These are phyloP conservation scores for Fraxinus xanthoxyloides DNA, from an alignment of 305 asterid species.

Conservation along the genomic window DNA sequence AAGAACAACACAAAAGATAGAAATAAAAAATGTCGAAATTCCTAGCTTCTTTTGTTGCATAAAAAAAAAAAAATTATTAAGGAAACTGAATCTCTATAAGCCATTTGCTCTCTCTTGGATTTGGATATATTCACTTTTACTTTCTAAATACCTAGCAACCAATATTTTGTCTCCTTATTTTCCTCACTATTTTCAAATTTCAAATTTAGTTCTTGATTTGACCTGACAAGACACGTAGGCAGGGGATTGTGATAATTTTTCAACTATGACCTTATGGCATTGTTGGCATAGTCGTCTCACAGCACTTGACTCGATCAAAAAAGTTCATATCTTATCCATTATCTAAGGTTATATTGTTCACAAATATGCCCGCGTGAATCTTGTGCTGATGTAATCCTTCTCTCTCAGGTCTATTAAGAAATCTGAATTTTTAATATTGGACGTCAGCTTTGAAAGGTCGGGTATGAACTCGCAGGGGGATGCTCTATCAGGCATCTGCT, in stretches of 20 bases:
- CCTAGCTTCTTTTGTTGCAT: background rate
- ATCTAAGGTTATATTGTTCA: too few relatives aligned
- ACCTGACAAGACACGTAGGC: background rate
- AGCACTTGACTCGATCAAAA: background rate
- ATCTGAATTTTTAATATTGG: background rate
- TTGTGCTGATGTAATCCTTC: too few relatives aligned
- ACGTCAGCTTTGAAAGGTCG: too few relatives aligned
- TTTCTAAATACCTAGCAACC: background rate
- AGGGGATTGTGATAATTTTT: background rate
- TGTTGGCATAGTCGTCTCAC: background rate
- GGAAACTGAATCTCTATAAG: background rate
- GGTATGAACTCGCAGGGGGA: background rate
- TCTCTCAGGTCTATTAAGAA: background rate
- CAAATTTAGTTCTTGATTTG: background rate
- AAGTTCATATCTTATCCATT: background rate
- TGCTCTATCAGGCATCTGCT: conserved; percentile 27
- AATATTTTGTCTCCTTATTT: background rate
- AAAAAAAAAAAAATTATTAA: background rate
- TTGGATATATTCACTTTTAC: background rate
- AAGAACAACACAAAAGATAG: background rate
- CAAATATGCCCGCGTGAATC: too few relatives aligned
- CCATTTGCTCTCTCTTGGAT: background rate
- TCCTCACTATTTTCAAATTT: background rate
- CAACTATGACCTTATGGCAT: background rate
- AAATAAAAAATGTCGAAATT: background rate